phyloP scores from a whole-genome alignment of 345 rosid genomes.

The Viola odorata region DNA sequence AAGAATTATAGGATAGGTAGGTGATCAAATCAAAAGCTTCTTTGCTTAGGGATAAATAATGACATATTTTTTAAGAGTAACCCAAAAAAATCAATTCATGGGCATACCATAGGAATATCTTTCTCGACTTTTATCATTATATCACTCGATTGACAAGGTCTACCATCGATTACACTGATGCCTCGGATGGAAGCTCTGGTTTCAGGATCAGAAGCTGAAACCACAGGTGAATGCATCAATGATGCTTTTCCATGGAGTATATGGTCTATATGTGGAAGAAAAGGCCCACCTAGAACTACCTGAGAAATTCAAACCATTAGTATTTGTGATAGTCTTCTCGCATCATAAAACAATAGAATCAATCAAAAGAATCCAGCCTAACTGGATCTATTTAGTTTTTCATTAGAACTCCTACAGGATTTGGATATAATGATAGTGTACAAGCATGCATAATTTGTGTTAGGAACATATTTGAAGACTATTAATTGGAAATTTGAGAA shows the following conservation, averaged over 20 bases:
- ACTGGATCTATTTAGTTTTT: too few relatives aligned
- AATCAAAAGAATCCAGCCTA: not conserved
- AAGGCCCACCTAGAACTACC: conserved; percentile 82
- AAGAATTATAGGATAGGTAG: not conserved
- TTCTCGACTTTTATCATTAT: conserved; percentile 36
- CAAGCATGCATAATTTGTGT: too few relatives aligned
- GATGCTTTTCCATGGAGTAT: conserved; percentile 64
- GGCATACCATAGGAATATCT: conserved; percentile 49
- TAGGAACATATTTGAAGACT: too few relatives aligned
- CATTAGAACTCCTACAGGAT: too few relatives aligned
- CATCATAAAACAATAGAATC: not conserved
- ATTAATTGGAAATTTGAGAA: too few relatives aligned
- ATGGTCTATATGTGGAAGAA: conserved; percentile 60
- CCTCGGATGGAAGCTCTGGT: conserved; percentile 45
- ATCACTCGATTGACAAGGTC: conserved; percentile 61
- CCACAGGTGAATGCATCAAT: conserved; percentile 45
- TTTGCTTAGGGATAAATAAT: too few relatives aligned
- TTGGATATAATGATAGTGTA: too few relatives aligned
- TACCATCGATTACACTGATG: conserved; percentile 28
- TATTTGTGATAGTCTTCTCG: not conserved
- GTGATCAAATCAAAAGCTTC: too few relatives aligned
- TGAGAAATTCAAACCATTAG: conserved; percentile 24
- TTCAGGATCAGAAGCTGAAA: conserved; percentile 55
- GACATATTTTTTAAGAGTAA: too few relatives aligned
- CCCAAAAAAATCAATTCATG: not conserved